These are phyloP conservation scores for Combretum micranthum DNA, from an alignment of 345 rosid species.

Conservation along the genomic window DNA sequence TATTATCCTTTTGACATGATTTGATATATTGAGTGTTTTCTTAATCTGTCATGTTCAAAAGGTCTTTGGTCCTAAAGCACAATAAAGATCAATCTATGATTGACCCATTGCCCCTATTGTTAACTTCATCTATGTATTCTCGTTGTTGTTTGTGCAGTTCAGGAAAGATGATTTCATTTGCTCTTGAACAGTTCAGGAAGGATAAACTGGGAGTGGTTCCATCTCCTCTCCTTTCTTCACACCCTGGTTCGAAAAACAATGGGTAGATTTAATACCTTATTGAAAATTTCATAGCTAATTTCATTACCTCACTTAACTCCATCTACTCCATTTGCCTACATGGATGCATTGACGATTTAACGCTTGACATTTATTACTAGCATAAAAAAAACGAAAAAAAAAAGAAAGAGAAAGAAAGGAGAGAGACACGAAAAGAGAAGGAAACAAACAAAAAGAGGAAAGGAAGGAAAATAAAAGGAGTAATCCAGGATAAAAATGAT, in stretches of 20 bases:
- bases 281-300: too few species aligned
- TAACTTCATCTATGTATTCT: conserved; percentile 13
- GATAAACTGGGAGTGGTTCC: conserved; percentile 56
- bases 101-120: conserved; percentile 82
- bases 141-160: not conserved
- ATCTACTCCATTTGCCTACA: too few species aligned
- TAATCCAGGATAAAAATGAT: too few species aligned
- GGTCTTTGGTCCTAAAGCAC: conserved; percentile 97
- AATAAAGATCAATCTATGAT: conserved; percentile 85
- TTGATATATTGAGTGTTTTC: not conserved
- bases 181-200: conserved; percentile 62
- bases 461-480: too few species aligned
- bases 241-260: conserved; percentile 77
- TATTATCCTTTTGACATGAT: not conserved
- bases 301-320: too few species aligned
- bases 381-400: too few species aligned
- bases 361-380: too few species aligned
- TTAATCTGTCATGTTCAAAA: conserved; percentile 9
- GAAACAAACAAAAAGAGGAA: too few species aligned
- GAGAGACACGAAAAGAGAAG: too few species aligned
- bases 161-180: conserved; percentile 43
- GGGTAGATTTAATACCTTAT: conserved; percentile 56
- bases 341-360: too few species aligned
- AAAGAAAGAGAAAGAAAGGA: too few species aligned
- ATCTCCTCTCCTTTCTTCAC: conserved; percentile 85